A percentile compares a stretch with the other conserved stretches of the same genome.
Conservation (phyloP, 768 basidiomycete species). For the Fomitopsis pulvina region DNA sequence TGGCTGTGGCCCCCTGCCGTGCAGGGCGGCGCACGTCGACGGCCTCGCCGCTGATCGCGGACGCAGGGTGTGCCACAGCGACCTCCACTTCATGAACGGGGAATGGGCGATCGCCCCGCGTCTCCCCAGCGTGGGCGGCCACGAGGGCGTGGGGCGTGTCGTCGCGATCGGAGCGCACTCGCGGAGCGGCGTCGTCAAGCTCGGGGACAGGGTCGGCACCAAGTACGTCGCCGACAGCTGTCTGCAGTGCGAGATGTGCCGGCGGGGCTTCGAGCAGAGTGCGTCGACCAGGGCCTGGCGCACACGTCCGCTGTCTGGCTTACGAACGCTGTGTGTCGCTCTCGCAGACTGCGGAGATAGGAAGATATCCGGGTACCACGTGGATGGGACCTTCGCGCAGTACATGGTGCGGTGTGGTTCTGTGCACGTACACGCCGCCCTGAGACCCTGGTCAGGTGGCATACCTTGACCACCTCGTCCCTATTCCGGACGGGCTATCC, state of each 20-base stretch:
- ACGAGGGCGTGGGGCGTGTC: slow-evolving; percentile 65
- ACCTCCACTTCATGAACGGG: slow-evolving; percentile 3
- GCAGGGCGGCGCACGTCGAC: background rate
- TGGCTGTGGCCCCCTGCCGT: background rate
- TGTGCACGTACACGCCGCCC: background rate
- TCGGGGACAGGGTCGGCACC: slow-evolving; percentile 74
- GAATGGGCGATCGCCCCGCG: background rate
- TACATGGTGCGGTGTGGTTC: slow-evolving; percentile 34
- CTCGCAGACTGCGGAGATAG: slow-evolving; percentile 46
- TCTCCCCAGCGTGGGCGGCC: slow-evolving; percentile 62
- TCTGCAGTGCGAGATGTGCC: slow-evolving; percentile 59
- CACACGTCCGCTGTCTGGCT: background rate
- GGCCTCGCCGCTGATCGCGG: slow-evolving; percentile 49
- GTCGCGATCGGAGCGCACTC: slow-evolving; percentile 70
- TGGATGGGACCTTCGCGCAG: slow-evolving; percentile 68
- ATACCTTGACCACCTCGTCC: slow-evolving; percentile 62
- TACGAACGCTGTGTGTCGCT: too few species aligned
- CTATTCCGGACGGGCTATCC: slow-evolving; percentile 59
- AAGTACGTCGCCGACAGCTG: slow-evolving; percentile 70
- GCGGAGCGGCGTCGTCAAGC: slow-evolving; percentile 44
- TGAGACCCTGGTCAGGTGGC: slow-evolving; percentile 30
- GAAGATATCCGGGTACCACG: slow-evolving; percentile 56
- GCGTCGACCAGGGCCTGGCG: slow-evolving; percentile 10
- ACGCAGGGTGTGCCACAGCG: slow-evolving; percentile 6
- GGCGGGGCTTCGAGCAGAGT: slow-evolving; percentile 65